These are phyloP conservation scores for Coleophoma crateriformis DNA, from an alignment of 2,329 filamentous ascomycete species.

Conservation along the genomic window DNA sequence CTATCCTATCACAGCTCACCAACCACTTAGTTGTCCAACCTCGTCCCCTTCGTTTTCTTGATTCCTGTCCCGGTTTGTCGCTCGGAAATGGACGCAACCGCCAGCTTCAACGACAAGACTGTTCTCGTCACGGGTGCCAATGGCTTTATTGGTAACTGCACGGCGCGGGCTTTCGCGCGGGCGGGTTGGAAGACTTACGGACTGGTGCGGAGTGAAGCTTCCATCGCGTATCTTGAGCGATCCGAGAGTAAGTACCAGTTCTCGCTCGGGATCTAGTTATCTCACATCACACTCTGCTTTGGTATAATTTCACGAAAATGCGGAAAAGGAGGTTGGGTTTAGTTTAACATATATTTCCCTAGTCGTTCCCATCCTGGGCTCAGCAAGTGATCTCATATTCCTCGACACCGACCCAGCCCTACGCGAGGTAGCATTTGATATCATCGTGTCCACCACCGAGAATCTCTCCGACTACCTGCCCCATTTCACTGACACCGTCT, in stretches of 20 bases:
- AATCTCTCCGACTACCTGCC: constrained; percentile 31
- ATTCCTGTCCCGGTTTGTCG: too few species aligned
- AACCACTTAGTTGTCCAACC: too few species aligned
- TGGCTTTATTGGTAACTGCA: constrained; percentile 41
- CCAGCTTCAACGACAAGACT: constrained; percentile 7
- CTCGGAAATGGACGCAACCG: too few species aligned
- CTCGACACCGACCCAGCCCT: constrained; percentile 19
- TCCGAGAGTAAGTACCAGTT: too few species aligned
- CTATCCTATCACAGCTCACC: too few species aligned
- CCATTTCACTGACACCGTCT: constrained; percentile 32
- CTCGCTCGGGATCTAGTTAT: too few species aligned
- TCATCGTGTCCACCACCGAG: constrained; percentile 38
- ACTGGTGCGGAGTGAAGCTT: constrained; percentile 31
- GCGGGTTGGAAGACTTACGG: constrained; percentile 40
- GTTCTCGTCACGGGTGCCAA: constrained; percentile 43
- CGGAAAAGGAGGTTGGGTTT: too few species aligned
- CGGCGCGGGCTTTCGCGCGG: constrained; percentile 37
- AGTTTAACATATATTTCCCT: too few species aligned
- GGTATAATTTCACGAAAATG: too few species aligned
- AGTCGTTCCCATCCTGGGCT: constrained; percentile 34
- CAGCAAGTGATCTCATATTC: constrained; percentile 27
- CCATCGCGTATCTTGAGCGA: constrained; percentile 22
- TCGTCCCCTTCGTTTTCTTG: too few species aligned
- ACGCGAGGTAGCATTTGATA: constrained; percentile 28
- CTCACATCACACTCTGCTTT: too few species aligned